Conservation (phyloP, 768 basidiomycete species). For the Dioszegia hungarica region DNA sequence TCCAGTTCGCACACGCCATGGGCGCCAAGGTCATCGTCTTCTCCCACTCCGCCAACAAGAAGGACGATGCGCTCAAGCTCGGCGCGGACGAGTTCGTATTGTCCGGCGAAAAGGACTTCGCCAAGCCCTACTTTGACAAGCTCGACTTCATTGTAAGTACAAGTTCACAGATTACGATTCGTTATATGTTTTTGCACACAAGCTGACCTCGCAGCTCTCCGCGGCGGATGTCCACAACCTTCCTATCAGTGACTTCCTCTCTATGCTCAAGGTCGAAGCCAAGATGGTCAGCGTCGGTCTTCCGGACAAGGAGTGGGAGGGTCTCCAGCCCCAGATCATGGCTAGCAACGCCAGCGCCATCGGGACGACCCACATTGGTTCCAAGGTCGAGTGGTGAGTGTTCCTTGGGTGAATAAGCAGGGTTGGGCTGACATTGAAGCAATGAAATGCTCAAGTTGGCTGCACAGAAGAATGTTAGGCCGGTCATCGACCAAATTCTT, state of each 20-base stretch:
- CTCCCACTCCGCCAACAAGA: slow-evolving; percentile 57
- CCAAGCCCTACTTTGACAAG: slow-evolving; percentile 43
- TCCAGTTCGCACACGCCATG: slow-evolving; percentile 56
- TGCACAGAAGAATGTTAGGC: slow-evolving; percentile 56
- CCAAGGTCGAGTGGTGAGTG: slow-evolving; percentile 54
- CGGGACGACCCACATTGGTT: slow-evolving; percentile 53
- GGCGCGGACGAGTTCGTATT: slow-evolving; percentile 44
- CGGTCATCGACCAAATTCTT: slow-evolving; percentile 51
- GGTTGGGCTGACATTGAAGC: slow-evolving; percentile 12
- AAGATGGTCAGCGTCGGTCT: slow-evolving; percentile 57
- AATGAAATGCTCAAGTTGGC: slow-evolving; percentile 60
- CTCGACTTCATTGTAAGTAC: slow-evolving; percentile 52
- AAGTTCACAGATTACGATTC: too few species aligned
- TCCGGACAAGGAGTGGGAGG: slow-evolving; percentile 52
- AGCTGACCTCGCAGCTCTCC: too few species aligned
- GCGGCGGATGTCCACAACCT: slow-evolving; percentile 51
- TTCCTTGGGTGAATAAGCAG: background rate
- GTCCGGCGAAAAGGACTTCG: slow-evolving; percentile 36
- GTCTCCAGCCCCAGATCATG: slow-evolving; percentile 23
- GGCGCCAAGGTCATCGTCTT: slow-evolving; percentile 60
- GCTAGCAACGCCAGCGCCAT: slow-evolving; percentile 31
- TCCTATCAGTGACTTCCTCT: slow-evolving; percentile 55
- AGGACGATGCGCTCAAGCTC: slow-evolving; percentile 55
- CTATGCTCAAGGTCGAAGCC: slow-evolving; percentile 56
- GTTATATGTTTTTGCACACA: too few species aligned